These are phyloP conservation scores for Colletotrichum incanum DNA, from an alignment of 2,329 filamentous ascomycete genomes.

Conservation along the genomic window DNA sequence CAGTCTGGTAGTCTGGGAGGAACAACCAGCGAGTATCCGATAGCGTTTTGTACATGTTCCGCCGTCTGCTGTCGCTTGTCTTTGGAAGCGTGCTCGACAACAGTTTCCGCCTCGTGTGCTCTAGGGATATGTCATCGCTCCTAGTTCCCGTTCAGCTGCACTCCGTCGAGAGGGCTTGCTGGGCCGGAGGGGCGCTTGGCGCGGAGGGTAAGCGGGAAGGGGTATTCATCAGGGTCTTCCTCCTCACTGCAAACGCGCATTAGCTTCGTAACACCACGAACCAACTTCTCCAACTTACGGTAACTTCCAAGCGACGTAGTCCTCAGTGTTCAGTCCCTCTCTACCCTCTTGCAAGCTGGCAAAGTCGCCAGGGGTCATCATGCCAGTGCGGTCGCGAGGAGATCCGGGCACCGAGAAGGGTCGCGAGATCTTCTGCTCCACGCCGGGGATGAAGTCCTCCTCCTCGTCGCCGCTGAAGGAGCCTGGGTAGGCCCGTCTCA, in stretches of 20 bases:
- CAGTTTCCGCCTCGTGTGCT: neutral
- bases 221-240: conserved; percentile 86
- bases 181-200: conserved; percentile 63
- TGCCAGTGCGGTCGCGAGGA: conserved; percentile 89
- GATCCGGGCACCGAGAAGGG: conserved; percentile 96
- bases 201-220: conserved; percentile 72
- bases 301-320: conserved; percentile 98
- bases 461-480: conserved; percentile 88
- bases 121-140: neutral
- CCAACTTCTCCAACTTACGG: conserved; percentile 77
- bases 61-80: neutral
- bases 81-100: neutral
- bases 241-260: conserved; percentile 77
- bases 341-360: conserved; percentile 94
- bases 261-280: conserved; percentile 45
- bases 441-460: conserved; percentile 91
- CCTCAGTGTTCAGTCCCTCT: conserved; percentile 94
- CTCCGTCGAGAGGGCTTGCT: conserved; percentile 59
- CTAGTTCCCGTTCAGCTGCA: conserved; percentile 51
- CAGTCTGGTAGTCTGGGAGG: neutral
- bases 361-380: conserved; percentile 99
- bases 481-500: conserved; percentile 90
- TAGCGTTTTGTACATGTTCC: conserved; percentile 14
- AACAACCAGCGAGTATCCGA: conserved; percentile 4
- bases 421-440: conserved; percentile 94